Base-by-base conservation (phyloP, 1,284 basidiomycete species). In the Mycosarcoma maydis region DNA sequence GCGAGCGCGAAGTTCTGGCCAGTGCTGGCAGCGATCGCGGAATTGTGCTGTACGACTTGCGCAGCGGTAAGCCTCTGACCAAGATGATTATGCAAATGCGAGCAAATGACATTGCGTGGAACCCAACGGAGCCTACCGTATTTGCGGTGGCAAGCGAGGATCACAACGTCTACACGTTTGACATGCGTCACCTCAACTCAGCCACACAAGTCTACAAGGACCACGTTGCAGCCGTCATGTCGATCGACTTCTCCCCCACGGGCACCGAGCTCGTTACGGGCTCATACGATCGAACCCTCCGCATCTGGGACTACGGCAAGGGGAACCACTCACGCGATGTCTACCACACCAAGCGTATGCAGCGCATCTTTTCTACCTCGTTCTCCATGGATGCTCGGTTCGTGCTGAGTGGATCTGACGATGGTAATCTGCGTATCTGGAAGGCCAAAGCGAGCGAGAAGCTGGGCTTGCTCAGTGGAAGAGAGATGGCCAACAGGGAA, bases 321-420 rank as follows among this genome's bases (percentile, higher is more conserved):
- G 94, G 94, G 3, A 88, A 88, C 29, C 77, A 78, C 54, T 86
- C 87, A 3, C 89, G 92, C 19, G 95, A 98, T 81, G 89, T 94
- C 5, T 99, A 98, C 82, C 95, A 98, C 84, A 95, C 93, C 22
- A 98, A 98, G 84, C 91, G 96, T 37, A 99, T 99, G 96, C 95
- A 98, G 83, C 88, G 94, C 90, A 92, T 77, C 67, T 79, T 77
- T 43, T 51, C 64, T 27, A 55, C 68, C 10, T 27, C 83, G 4
- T 98, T 90, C 84, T 92, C 92, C 0, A 88, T 89, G 19, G 96
- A 98, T 67, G 90, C 94, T 17, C 89, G 94, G 33, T 98, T 94
- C 84, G 90, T 98, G 24, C 84, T 98, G 7, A 90, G 91, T 3
- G 96, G 94, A 7, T 96, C 93, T 0, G 96, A 98, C 81, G 96